Percentiles rank a stretch among this genome's conserved stretches.
Conservation (phyloP, 768 basidiomycete species). For the Russula emetica region DNA sequence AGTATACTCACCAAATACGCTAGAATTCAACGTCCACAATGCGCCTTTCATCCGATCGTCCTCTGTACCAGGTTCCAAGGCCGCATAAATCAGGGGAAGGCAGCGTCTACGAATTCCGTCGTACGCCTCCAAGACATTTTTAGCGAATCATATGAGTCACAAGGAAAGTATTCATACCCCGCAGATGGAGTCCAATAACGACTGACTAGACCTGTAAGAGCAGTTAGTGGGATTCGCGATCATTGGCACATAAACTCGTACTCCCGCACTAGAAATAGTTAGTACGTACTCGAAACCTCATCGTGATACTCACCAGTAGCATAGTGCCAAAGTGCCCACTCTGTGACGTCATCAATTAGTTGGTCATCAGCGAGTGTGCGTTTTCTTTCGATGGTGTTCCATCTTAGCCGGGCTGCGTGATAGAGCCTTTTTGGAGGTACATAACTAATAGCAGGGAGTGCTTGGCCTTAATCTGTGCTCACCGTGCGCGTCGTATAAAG, state of each 20-base stretch:
- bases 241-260: constrained; percentile 26
- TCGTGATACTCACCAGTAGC: constrained; percentile 39
- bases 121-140: constrained; percentile 44
- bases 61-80: constrained; percentile 64
- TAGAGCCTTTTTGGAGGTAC: constrained; percentile 43
- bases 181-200: constrained; percentile 41
- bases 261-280: constrained; percentile 32
- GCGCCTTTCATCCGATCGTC: constrained; percentile 94
- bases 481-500: constrained; percentile 64
- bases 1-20: constrained; percentile 50
- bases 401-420: constrained; percentile 61
- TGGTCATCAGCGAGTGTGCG: constrained; percentile 55
- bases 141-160: background rate
- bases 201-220: constrained; percentile 38
- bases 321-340: constrained; percentile 79
- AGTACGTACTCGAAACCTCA: background rate
- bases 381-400: constrained; percentile 69
- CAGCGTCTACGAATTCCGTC: constrained; percentile 66
- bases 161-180: constrained; percentile 36
- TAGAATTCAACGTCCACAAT: constrained; percentile 67
- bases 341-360: constrained; percentile 65
- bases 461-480: constrained; percentile 18
- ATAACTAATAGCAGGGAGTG: background rate
- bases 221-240: constrained; percentile 9
- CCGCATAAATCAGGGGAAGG: constrained; percentile 53